phyloP scores from a whole-genome alignment of 148 eudicot genomes.

The Cornus kousa region DNA sequence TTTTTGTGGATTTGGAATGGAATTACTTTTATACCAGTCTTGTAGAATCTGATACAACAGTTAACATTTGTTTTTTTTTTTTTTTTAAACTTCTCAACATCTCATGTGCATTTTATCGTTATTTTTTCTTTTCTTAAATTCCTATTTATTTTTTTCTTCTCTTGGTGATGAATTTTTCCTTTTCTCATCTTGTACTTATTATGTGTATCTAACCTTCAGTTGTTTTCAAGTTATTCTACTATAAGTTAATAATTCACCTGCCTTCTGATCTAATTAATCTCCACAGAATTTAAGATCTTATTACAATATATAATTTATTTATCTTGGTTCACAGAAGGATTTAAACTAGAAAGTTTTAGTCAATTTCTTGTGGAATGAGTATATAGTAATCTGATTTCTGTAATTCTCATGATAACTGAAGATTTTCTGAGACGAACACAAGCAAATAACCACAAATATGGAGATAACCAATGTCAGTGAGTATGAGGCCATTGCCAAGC shows the following conservation, averaged over 20 bases:
- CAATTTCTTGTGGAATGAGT: not conserved
- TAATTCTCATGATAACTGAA: constrained; percentile 7
- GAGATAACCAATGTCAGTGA: constrained; percentile 85
- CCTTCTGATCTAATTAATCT: not conserved
- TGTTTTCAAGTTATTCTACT: not conserved
- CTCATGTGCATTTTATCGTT: not conserved
- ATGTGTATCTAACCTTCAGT: not conserved
- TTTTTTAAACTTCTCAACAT: not conserved
- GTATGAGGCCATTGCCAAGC: constrained; percentile 92
- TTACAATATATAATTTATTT: not conserved
- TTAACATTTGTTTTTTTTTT: not conserved
- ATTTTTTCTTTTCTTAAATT: not conserved
- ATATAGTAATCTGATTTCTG: constrained; percentile 1
- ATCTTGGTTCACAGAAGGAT: not conserved
- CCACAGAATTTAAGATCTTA: not conserved
- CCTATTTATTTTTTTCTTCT: not conserved
- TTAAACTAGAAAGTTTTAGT: not conserved
- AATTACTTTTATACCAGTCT: not conserved
- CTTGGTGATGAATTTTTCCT: not conserved
- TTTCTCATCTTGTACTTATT: not conserved
- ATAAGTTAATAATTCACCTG: not conserved
- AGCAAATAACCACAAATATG: constrained; percentile 29
- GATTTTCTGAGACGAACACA: constrained; percentile 15
- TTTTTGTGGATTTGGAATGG: not conserved
- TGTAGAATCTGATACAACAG: not conserved